Evolutionary conservation across 2,329 filamentous ascomycete genomes (phyloP).

Genomic region (Aspergillus luchuensis): DNA sequence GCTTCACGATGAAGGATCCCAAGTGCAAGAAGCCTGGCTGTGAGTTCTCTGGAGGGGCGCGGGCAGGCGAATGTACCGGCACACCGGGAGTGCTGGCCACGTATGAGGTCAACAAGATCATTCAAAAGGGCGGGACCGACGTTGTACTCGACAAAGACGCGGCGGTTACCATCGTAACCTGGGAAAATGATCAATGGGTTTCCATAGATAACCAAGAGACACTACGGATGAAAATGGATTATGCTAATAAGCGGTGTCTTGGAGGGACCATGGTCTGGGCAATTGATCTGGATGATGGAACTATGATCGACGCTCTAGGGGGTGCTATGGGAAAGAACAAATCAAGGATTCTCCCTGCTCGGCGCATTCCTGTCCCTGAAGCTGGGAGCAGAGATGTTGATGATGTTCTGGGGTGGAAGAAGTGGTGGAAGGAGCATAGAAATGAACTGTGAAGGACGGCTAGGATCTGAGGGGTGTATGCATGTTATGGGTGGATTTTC

Average conservation of each 20-base stretch:
- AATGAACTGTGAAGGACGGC: too few species aligned
- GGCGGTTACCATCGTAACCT: constrained; percentile 17
- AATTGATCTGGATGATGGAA: constrained; percentile 20
- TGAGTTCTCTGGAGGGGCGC: neutral
- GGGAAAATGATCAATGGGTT: constrained; percentile 20
- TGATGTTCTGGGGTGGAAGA: constrained; percentile 3
- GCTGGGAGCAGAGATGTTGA: neutral
- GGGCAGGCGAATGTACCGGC: constrained; percentile 13
- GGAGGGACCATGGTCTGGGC: constrained; percentile 23
- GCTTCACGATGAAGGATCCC: constrained; percentile 14
- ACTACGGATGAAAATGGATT: constrained; percentile 21
- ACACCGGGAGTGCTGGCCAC: constrained; percentile 9
- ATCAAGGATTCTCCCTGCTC: neutral
- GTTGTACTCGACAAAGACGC: constrained; percentile 13
- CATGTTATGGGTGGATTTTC: too few species aligned
- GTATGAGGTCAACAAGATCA: constrained; percentile 10
- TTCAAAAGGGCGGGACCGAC: neutral
- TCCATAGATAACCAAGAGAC: constrained; percentile 22
- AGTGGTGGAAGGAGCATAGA: neutral
- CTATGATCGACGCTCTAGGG: constrained; percentile 10
- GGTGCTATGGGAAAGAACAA: constrained; percentile 11
- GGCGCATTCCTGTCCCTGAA: neutral
- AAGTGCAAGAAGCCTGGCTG: constrained; percentile 15
- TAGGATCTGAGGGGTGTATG: too few species aligned
- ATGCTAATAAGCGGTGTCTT: constrained; percentile 21